Base-by-base conservation (phyloP, 768 basidiomycete genomes). In the Calvatia gigantea region DNA sequence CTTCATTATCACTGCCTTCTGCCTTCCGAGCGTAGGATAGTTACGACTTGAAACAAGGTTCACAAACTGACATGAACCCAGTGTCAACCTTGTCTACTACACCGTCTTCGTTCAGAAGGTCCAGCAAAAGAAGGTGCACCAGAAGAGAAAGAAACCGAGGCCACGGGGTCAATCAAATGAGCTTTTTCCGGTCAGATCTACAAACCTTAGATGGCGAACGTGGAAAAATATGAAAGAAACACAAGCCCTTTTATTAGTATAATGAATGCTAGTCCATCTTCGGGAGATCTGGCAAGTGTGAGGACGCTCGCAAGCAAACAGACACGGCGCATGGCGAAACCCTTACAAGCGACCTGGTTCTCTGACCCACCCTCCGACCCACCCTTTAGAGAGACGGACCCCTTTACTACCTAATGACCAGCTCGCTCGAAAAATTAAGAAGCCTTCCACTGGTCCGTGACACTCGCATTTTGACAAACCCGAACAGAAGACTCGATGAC, bases 401-500 rank as follows among this genome's bases (percentile, higher is more conserved):
- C 33, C 51, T 53, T 43, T 15, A 33, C n/a, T 1, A 17, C 12
- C 33, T 11, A 33, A 23, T 14, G 38, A 21, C 33, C 17, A 44
- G 12, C 19, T 37, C 7, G 8, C 48, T 6, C 12, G 12, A 43
- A 32, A 6, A 31, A 52, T 52, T 45, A 47, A 47, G 54, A 54
- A 54, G 52, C 15, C 29, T 8, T 15, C 29, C 27, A 14, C 19
- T 28, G 19, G 35, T 41, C 54, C 54, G 54, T 47, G 54, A 47
- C 54, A 29, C 37, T 29, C 54, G 54, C 54, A 35, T 3, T 6
- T 48, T 56, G 47, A 49, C 46, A 56, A 49, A 41, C 31, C 29
- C 29, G 21, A 4, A 9, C 28, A 17, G 17, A 6, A 37, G 25
- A 15, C 25, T 8, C 23, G 15, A 42, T 39, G 39, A 38, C 25